Conservation (phyloP, 371 early-diverging fungal genomes). For the Chytridiales sp. region DNA sequence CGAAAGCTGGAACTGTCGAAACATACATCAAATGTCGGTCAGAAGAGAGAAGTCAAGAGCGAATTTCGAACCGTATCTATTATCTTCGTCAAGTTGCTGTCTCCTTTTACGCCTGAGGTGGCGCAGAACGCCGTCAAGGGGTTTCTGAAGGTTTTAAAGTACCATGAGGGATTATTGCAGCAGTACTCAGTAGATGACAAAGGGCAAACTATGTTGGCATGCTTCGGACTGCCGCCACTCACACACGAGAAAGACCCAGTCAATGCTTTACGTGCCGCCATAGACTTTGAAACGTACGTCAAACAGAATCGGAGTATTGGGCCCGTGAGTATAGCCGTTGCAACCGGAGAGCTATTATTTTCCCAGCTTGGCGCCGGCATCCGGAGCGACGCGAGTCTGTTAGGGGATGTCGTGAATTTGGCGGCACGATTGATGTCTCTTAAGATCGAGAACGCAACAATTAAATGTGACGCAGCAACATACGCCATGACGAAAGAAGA, state of each 20-base stretch:
- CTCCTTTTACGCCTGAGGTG: neutral
- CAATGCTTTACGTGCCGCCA: neutral
- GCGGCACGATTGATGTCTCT: neutral
- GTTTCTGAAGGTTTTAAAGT: neutral
- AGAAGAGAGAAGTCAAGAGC: too few species aligned
- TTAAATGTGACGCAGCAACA: neutral
- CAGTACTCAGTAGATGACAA: slow-evolving; percentile 6
- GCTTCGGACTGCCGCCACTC: slow-evolving; percentile 1
- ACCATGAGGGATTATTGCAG: neutral
- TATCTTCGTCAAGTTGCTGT: slow-evolving; percentile 8
- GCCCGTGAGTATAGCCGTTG: neutral
- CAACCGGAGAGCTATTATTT: neutral
- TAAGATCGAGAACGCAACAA: neutral
- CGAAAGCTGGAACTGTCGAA: too few species aligned
- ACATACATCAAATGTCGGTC: too few species aligned
- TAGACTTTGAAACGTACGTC: too few species aligned
- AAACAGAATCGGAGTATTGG: neutral
- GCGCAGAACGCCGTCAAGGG: neutral
- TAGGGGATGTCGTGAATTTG: slow-evolving; percentile 1
- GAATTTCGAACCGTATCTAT: slow-evolving; percentile 1
- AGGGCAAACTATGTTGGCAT: slow-evolving; percentile 1
- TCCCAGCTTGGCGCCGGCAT: neutral
- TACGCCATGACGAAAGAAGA: too few species aligned
- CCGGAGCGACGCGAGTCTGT: neutral
- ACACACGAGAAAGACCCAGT: neutral